Conservation (phyloP, 2,329 filamentous ascomycete species). For the Diaporthe velutina region DNA sequence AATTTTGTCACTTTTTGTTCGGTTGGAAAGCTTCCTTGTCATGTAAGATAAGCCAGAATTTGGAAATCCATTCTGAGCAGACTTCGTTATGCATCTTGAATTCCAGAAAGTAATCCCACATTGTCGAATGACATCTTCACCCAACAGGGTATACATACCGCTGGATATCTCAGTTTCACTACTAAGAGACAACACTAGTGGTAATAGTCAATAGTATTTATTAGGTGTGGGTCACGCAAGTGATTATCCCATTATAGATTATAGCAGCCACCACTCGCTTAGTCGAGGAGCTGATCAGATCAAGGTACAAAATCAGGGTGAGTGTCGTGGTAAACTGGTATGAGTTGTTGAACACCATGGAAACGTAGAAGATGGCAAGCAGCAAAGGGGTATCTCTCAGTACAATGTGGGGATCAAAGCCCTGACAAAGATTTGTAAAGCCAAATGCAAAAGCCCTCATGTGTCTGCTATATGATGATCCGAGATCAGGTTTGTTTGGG, state of each 20-base stretch:
- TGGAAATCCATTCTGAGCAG: background rate
- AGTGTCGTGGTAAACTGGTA: background rate
- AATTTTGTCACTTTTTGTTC: background rate
- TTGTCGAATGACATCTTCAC: background rate
- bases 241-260: background rate
- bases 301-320: background rate
- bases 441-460: constrained; percentile 11
- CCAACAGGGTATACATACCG: too few species aligned
- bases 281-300: background rate
- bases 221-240: background rate
- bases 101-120: background rate
- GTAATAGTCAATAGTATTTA: background rate
- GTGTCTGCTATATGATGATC: background rate
- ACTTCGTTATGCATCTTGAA: too few species aligned
- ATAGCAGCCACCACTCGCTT: background rate
- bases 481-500: background rate
- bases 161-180: background rate
- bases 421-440: constrained; percentile 25
- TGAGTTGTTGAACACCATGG: background rate
- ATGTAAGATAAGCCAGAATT: background rate
- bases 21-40: background rate
- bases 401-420: constrained; percentile 20
- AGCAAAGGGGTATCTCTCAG: constrained; percentile 33
- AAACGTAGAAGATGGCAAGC: background rate
- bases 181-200: background rate